These are phyloP conservation scores for Astraeus odoratus DNA, from an alignment of 768 basidiomycete genomes.

Conservation along the genomic window DNA sequence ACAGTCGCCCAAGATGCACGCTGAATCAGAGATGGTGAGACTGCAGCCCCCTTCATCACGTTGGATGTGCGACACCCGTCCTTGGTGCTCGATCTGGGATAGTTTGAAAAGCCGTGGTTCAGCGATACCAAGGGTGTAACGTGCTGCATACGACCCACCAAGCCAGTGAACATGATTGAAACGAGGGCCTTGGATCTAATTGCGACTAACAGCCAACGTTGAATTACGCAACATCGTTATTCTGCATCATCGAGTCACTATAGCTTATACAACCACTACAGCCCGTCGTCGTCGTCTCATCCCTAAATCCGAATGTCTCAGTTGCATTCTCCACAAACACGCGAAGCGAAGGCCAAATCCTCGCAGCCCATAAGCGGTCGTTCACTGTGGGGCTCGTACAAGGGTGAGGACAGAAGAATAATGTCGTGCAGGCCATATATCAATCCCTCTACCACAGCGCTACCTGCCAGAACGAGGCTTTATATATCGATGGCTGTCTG, in stretches of 20 bases:
- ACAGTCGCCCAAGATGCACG: constrained; percentile 78
- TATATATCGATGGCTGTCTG: constrained; percentile 44
- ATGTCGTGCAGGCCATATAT: constrained; percentile 6
- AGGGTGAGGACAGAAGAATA: constrained; percentile 23
- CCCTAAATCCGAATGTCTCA: constrained; percentile 10
- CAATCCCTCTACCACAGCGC: constrained; percentile 32
- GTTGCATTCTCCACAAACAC: constrained; percentile 10
- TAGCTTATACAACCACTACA: too few species aligned
- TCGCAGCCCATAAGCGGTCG: constrained; percentile 9
- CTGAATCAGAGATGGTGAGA: constrained; percentile 66
- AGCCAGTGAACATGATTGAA: constrained; percentile 76
- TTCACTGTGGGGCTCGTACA: constrained; percentile 39
- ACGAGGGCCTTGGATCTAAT: too few species aligned
- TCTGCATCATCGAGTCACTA: too few species aligned
- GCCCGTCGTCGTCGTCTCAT: too few species aligned
- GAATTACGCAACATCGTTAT: neutral
- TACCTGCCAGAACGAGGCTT: constrained; percentile 49
- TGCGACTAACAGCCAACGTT: too few species aligned
- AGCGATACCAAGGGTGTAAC: too few species aligned
- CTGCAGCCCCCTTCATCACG: constrained; percentile 74
- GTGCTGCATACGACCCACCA: constrained; percentile 57
- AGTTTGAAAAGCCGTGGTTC: constrained; percentile 3
- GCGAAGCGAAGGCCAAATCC: constrained; percentile 4
- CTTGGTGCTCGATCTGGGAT: constrained; percentile 82
- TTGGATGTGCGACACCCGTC: constrained; percentile 58